Evolutionary conservation across 805 yeast species (phyloP), one percentile per base, ranked within the genome.

Genomic region (Isabelozyma pseudorhagii): DNA sequence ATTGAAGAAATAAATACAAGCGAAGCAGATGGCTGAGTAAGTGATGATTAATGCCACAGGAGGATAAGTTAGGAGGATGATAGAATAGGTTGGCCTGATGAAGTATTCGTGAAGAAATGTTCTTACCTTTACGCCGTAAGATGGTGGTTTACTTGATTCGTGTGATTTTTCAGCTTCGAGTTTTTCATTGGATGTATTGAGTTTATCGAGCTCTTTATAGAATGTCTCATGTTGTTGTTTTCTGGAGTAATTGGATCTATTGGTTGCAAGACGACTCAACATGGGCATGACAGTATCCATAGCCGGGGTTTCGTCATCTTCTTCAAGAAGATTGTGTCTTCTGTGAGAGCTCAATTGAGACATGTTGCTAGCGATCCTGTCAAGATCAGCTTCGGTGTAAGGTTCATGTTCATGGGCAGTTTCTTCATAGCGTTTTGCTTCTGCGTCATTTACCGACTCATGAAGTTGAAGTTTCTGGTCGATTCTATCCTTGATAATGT

Each of bases 11-110:
- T 89, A 89, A 15, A 87, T 67, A 13, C 81, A 80, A 3, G 83
- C 83, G 67, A 88, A 90, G 44, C 87, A 79, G n/a, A 85, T 79
- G 1, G 89, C 81, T 1, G 92, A 83, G 60, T 82, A 88, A 1
- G 74, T 61, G 36, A 89, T 78, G 6, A 90, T 82, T 45, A 87
- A 67, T 1, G 78, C 62, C 8, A 90, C 92, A 0, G 96, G 94
- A 0, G 96, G 96, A 62, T 85, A 85, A 49, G 72, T 67, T 34
- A 89, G 65, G 50, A 89, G 78, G 4, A 73, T 68, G 15, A 89
- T 61, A 0, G 93, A 76, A 54, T 82, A 83, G 46, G 81, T 62
- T 0, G 96, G 96, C 25, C 81, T 68, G 11, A 81, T 57, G 3
- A 81, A 57, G 50, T 79, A 79, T 40, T 82, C 72, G 58, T 82